phyloP scores from a whole-genome alignment of 2,329 filamentous ascomycete species.

The Lachnellula arida region DNA sequence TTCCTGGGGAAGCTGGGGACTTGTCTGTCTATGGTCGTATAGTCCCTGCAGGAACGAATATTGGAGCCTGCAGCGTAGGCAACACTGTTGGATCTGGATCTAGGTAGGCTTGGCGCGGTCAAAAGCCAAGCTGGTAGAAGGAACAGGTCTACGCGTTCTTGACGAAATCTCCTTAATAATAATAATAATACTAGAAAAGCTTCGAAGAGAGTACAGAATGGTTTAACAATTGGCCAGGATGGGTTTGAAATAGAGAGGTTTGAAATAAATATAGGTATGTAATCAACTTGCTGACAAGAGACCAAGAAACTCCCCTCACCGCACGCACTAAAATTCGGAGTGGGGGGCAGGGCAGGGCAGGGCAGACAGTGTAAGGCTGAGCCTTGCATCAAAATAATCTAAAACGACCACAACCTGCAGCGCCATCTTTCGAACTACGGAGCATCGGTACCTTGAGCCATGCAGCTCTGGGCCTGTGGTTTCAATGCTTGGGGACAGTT shows the following conservation, averaged over 20 bases:
- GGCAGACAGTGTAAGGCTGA: constrained; percentile 8
- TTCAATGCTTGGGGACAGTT: constrained; percentile 58
- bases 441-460: constrained; percentile 1
- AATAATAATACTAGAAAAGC: not conserved
- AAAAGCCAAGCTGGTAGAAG: not conserved
- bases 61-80: constrained; percentile 25
- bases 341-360: constrained; percentile 9
- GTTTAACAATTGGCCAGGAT: not conserved
- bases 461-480: constrained; percentile 51
- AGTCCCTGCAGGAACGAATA: constrained; percentile 19
- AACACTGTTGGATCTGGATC: constrained; percentile 16
- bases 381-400: not conserved
- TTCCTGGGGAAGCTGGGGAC: constrained; percentile 9
- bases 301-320: not conserved
- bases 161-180: not conserved
- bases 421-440: not conserved
- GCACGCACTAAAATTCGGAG: constrained; percentile 1
- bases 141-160: not conserved
- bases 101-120: constrained; percentile 1
- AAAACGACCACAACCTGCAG: not conserved
- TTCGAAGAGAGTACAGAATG: not conserved
- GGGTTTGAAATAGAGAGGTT: not conserved
- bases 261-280: not conserved
- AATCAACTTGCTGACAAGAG: not conserved
- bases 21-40: not conserved